Evolutionary conservation across 73 alveolate genomes (phyloP), one percentile per base, ranked within the genome.

Genomic region (Effrenium voratum): DNA sequence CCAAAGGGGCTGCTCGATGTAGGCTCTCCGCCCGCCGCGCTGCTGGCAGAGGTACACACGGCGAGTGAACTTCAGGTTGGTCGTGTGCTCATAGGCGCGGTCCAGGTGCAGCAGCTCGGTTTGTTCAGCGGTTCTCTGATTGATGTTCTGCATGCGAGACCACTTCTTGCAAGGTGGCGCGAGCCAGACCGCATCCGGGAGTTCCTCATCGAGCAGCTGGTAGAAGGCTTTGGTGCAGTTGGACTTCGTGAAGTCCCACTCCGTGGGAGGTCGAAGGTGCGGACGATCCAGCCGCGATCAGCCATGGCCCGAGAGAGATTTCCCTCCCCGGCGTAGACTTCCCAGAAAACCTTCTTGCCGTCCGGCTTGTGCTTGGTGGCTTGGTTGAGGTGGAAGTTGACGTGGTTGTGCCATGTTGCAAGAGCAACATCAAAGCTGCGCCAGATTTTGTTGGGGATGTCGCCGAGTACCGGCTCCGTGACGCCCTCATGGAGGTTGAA

Each of bases 111-210:
- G 88, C 2, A 63, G 66, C 24, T 34, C 63, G 41, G 88, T 63
- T 22, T 77, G 88, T 36, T 36, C 88, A 44, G 88, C 66, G 6
- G 88, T 44, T 34, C 26, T 41, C 44, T 44, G 12, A 19, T 41
- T 2, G 36, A 77, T 16, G 44, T 45, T 36, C 43, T 77, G 88
- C 8, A 77, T 40, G 3, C 66, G 88, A 19, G 36, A 5, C 88
- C 88, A 77, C 24, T 77, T 77, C 26, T 4, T 77, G 88, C 88
- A 77, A 1, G 88, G 88, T 22, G 88, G 88, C 10, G 63, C 88
- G 3, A 77, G 13, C 88, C 88, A 77, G 63, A 77, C 63, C 28
- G 2, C 19, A 63, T 77, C 88, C 8, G 88, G 88, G 24, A 28
- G 1, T 2, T 10, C 40, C 12, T 44, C 32, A 63, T 77, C 41